phyloP scores from a whole-genome alignment of 2,329 filamentous ascomycete genomes.

The Epicoccum sorghinum region DNA sequence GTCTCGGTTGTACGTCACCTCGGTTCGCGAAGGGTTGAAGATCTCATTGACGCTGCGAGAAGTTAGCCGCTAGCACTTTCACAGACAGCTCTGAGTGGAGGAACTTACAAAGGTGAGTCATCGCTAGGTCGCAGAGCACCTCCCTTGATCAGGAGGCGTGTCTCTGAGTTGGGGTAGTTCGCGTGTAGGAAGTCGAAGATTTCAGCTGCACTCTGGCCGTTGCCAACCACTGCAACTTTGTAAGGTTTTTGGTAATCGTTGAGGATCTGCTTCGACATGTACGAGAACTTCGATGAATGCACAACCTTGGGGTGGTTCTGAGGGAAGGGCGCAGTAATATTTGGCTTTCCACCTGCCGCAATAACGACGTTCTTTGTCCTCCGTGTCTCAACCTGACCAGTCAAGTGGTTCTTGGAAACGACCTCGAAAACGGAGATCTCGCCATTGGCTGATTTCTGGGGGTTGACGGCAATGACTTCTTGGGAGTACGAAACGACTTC shows the following conservation, averaged over 20 bases:
- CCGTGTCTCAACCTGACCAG: constrained; percentile 60
- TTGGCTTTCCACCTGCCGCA: constrained; percentile 70
- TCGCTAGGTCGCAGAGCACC: constrained; percentile 88
- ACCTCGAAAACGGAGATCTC: constrained; percentile 71
- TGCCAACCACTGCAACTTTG: constrained; percentile 83
- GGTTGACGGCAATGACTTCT: constrained; percentile 75
- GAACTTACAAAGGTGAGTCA: constrained; percentile 84
- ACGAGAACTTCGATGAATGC: constrained; percentile 87
- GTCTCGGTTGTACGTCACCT: constrained; percentile 73
- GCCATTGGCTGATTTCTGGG: constrained; percentile 58
- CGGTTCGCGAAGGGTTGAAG: constrained; percentile 87
- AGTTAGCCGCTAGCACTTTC: constrained; percentile 32
- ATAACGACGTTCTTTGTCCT: constrained; percentile 72
- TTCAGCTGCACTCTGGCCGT: constrained; percentile 91
- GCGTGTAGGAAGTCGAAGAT: constrained; percentile 89
- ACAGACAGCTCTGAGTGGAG: neutral
- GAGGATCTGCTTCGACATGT: constrained; percentile 66
- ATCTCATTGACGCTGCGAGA: constrained; percentile 82
- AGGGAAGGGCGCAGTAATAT: constrained; percentile 73
- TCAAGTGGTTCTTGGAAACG: constrained; percentile 65
- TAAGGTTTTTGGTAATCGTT: constrained; percentile 63
- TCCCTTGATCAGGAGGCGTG: constrained; percentile 79
- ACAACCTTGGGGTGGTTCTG: constrained; percentile 74
- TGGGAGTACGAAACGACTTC: constrained; percentile 75
- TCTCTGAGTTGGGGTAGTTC: constrained; percentile 80